Evolutionary conservation across 257 asterid genomes (phyloP), one percentile per base, ranked within the genome.

Genomic region (Solanum lycopersicoides): DNA sequence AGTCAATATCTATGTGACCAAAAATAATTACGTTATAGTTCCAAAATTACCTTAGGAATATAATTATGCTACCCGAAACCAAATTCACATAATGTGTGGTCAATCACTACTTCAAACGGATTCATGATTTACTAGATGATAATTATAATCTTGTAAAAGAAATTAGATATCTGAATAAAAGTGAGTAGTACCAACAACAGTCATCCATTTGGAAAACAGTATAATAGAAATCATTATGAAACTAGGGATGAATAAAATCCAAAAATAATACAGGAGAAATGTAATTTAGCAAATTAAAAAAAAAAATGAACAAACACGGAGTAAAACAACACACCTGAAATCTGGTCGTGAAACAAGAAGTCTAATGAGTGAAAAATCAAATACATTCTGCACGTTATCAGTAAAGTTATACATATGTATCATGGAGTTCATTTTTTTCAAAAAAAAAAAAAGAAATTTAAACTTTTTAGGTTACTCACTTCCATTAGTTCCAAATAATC

Each of bases 401-500:
- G 20, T 30, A 3, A 47, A 47, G 85, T 50, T 80, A 82, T 18
- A 50, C 30, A 30, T 82, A 50, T 3, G 11, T 80, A 82, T 82
- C 44, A 82, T 32, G 20, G 44, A 30, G 20, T 18, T 60, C 45
- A 13, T 45, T 23, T 85, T 12, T 6, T 44, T 2, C 0, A 50
- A 47, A 47, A 50, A 9, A 37, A 28, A 42, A 28, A 30, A 20
- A 18, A 86, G 14, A 87, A 39, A 65, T 68, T 35, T 42, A 65
- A 87, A 74, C 15, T 14, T 56, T 85, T 34, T 45, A 84, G 65
- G 65, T 75, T 85, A 86, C 91, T 92, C 89, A 96, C 99, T 98
- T 97, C 99, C 98, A 97, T 90, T 86, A 97, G 93, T 89, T 97
- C 99, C 96, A 95, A 91, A 91, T 97, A 97, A 89, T 97, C 99